Base-by-base conservation (phyloP, 441 rosid species). In the Cnidoscolus chayamansa region DNA sequence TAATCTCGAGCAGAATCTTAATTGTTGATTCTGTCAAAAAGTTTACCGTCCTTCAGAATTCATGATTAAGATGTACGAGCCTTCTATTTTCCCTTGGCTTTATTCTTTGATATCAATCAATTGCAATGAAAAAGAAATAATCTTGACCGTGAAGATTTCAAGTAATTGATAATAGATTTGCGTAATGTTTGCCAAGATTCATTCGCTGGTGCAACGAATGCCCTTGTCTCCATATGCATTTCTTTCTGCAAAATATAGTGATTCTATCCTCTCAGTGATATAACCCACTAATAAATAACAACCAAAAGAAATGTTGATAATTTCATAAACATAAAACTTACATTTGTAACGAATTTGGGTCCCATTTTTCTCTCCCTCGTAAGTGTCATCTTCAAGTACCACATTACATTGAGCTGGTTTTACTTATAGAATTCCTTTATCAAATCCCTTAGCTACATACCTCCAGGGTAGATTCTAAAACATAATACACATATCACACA, bases 361-460 rank as follows among this genome's bases (percentile, higher is more conserved):
- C 94, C 96, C 60, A 90, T 70, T 79, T 82, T 84, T 71, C 77
- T 81, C 80, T 72, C 96, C 97, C 80, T 82, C 85, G 68, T 87
- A 90, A 40, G 93, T 83, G 74, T 81, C 80, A 70, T 94, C 96
- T 63, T 90, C 92, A 61, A 87, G 93, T 65, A 90, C 89, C 56
- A 87, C 94, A 76, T 84, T 90, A 70, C 83, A 87, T 12, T 89
- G 82, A 73, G 86, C 75, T 77, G 96, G 89, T 72, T 77, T 83
- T 71, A 87, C 81, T 77, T 86, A 88, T 10, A 85, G 50, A 63
- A 65, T 35, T 67, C 89, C 90, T 77, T 75, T 86, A n/a, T 86
- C 84, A 10, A 77, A 71, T 32, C 97, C 95, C 74, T 92, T 95
- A 0, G 70, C 72, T 70, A 92, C 64, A 89, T 84, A 76, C 94